These are phyloP conservation scores for Dendrostoma leiphaemia DNA, from an alignment of 2,329 filamentous ascomycete species.

Conservation along the genomic window DNA sequence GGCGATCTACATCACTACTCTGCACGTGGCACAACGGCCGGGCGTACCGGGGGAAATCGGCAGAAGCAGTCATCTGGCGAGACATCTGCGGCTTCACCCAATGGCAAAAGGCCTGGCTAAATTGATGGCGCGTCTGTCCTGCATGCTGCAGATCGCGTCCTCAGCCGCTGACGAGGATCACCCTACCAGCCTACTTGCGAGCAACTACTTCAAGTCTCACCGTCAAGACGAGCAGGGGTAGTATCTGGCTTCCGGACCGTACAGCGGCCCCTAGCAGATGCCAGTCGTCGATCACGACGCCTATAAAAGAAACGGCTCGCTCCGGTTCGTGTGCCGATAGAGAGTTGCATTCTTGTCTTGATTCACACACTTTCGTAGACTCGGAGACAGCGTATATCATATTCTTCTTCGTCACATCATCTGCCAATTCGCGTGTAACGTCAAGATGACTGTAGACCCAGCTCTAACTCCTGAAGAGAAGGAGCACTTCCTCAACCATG, in stretches of 20 bases:
- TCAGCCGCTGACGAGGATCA: background rate
- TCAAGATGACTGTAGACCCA: slow-evolving; percentile 14
- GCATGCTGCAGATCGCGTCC: background rate
- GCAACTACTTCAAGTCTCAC: background rate
- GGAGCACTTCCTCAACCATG: slow-evolving; percentile 38
- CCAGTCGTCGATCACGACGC: no score
- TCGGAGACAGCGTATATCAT: background rate
- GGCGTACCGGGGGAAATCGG: no score
- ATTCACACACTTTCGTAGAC: background rate
- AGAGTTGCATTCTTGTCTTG: background rate
- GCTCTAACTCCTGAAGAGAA: slow-evolving; percentile 37
- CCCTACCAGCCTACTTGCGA: no score
- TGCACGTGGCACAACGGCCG: no score
- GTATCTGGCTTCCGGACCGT: background rate
- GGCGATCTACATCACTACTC: no score
- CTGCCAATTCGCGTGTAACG: background rate
- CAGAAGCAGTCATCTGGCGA: background rate
- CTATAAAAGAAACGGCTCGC: background rate
- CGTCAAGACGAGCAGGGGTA: background rate
- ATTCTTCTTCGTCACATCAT: background rate
- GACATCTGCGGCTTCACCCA: background rate
- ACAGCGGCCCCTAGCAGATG: no score
- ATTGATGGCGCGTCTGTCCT: background rate
- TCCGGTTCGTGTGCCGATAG: background rate
- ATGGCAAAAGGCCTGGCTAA: slow-evolving; percentile 9